A percentile compares a stretch with the other conserved stretches of the same genome.
phyloP scores from a whole-genome alignment of 164 flowering plant genomes.

The Vitis rupestris region DNA sequence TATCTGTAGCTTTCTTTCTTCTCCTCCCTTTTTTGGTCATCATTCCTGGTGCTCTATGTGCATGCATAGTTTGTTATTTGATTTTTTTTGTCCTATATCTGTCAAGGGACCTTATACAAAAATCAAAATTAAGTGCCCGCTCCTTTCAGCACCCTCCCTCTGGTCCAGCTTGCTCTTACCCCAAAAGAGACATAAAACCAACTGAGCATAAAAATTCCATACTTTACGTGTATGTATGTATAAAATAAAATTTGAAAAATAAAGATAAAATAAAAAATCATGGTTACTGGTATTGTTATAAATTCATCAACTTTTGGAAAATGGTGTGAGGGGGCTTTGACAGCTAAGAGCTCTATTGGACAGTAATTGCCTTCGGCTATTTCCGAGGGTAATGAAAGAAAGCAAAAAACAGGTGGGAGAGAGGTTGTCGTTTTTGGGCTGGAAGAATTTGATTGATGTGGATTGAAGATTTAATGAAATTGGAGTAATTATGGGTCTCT shows the following conservation, averaged over 20 bases:
- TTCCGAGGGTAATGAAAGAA: slow-evolving; percentile 25
- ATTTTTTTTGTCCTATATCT: too few relatives aligned
- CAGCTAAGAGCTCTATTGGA: slow-evolving; percentile 24
- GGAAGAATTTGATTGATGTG: slow-evolving; percentile 30
- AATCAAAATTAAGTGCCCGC: too few relatives aligned
- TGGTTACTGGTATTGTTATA: background rate
- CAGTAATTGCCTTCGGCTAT: slow-evolving; percentile 29
- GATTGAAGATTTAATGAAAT: slow-evolving; percentile 19
- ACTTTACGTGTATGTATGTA: too few relatives aligned
- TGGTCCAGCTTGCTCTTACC: too few relatives aligned
- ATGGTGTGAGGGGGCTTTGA: slow-evolving; percentile 1
- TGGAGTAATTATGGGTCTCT: background rate
- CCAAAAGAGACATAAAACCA: too few relatives aligned
- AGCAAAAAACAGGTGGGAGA: background rate
- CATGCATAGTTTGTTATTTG: background rate
- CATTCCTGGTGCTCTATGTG: background rate
- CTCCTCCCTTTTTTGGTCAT: too few relatives aligned
- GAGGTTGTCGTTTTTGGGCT: slow-evolving; percentile 3
- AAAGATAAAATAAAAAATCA: too few relatives aligned
- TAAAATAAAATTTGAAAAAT: too few relatives aligned
- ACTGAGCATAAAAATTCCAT: too few relatives aligned
- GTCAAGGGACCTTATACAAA: too few relatives aligned
- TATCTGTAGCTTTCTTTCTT: too few relatives aligned
- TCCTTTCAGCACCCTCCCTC: too few relatives aligned
- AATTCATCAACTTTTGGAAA: background rate